Evolutionary conservation across 139 green algal species (phyloP), one percentile per base, ranked within the genome.

Genomic region (Nannochloris sp.): DNA sequence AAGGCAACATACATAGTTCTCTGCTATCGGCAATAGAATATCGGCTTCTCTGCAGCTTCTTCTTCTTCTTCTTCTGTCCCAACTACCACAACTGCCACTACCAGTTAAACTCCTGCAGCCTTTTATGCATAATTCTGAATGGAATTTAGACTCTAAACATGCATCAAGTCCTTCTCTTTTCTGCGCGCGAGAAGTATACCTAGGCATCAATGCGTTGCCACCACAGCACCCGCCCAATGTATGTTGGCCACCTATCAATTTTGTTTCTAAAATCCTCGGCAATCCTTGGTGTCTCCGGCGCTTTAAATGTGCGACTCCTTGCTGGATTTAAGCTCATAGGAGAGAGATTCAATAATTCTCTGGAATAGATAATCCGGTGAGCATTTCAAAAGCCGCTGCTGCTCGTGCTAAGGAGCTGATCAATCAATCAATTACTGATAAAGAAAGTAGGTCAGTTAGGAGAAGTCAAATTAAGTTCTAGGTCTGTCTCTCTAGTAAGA

Each of bases 261-360:
- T 46, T 5, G 31, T 73, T 23, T 44, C 46, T 1, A 44, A 45
- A 15, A 29, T 62, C 5, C 14, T 71, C 7, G 13, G 44, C 58
- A 73, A 73, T 78, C 29, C 44, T 66, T 46, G 34, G 62, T 4
- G 48, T 81, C 9, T 29, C 45, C 1, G 74, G 69, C 1, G 65
- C 64, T 6, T 9, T n/a, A 0, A 47, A 71, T 39, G 39, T 73
- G 15, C 61, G 73, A 10, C 39, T 57, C 8, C 5, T 65, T 37
- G 68, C 61, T 19, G 68, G 68, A 0, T 76, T 73, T 9, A 30
- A 35, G 30, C 44, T 25, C 6, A 65, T 30, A n/a, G 48, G 37
- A 73, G 45, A 35, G 61, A 2, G 2, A 59, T 3, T 14, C n/a
- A n/a, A n/a, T n/a, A n/a, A n/a, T n/a, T n/a, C n/a, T n/a, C n/a